Percentiles rank a stretch among this genome's conserved stretches.
Evolutionary conservation across 2,329 filamentous ascomycete genomes (phyloP).

Genomic region (Colletotrichum limetticola): DNA sequence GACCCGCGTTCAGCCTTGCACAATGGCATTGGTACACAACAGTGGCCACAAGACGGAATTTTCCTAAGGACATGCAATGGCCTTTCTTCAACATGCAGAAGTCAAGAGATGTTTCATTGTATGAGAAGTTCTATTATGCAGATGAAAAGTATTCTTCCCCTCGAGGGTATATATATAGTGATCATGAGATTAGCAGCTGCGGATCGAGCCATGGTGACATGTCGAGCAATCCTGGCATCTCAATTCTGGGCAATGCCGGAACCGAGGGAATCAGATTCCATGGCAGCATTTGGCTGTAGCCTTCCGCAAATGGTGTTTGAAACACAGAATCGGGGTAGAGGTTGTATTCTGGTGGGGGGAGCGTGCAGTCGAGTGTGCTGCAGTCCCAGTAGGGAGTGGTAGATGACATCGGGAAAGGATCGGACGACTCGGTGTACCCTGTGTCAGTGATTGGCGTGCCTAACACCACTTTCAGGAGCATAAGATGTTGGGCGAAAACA

Average conservation of each 20-base stretch:
- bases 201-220: neutral
- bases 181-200: neutral
- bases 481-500: no score
- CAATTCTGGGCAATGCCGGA: neutral
- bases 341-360: neutral
- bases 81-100: no score
- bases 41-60: no score
- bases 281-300: neutral
- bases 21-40: no score
- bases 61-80: no score
- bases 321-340: neutral
- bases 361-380: neutral
- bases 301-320: neutral
- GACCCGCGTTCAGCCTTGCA: no score
- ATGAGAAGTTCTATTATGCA: no score
- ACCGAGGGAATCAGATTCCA: neutral
- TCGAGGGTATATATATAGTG: no score
- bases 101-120: no score
- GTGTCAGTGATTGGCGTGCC: no score
- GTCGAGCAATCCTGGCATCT: neutral
- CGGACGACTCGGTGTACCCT: neutral
- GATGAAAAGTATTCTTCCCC: no score
- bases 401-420: neutral
- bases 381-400: neutral
- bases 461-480: no score